These are phyloP conservation scores for Cordyceps fumosorosea DNA, from an alignment of 2,329 filamentous ascomycete species.

Conservation along the genomic window DNA sequence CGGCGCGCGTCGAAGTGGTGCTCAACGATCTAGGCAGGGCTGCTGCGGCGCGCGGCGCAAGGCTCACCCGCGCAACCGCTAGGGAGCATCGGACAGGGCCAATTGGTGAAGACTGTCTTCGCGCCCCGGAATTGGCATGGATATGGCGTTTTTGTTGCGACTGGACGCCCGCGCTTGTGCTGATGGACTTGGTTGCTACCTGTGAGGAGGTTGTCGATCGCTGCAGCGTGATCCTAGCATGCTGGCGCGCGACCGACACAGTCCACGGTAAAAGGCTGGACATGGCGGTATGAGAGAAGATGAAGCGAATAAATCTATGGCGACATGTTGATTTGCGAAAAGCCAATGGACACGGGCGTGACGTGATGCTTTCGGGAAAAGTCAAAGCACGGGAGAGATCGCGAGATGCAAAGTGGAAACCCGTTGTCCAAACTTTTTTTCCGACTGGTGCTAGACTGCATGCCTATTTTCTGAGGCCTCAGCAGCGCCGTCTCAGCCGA, in stretches of 20 bases:
- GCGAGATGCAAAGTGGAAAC: not conserved
- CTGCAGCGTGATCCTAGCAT: not conserved
- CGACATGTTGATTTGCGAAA: not conserved
- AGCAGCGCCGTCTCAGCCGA: not conserved
- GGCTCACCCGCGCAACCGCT: not conserved
- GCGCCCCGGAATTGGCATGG: not conserved
- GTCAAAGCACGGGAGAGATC: not conserved
- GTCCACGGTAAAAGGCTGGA: constrained; percentile 4
- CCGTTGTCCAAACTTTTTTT: not conserved
- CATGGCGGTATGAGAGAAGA: not conserved
- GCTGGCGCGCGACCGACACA: constrained; percentile 8
- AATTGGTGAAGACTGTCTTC: not conserved
- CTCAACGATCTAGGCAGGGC: not conserved
- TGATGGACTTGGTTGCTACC: not conserved
- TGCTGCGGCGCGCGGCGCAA: not conserved
- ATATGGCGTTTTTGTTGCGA: not conserved
- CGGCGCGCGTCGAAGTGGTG: not conserved
- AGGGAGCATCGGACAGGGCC: not conserved
- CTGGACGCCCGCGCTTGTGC: not conserved
- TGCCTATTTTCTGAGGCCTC: constrained; percentile 10
- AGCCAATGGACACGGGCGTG: not conserved
- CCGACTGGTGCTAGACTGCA: not conserved
- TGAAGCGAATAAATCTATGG: not conserved
- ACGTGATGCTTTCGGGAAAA: not conserved
- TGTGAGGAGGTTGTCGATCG: not conserved